Evolutionary conservation across 352 stramenopile genomes (phyloP).

Genomic region (Globisporangium splendens): DNA sequence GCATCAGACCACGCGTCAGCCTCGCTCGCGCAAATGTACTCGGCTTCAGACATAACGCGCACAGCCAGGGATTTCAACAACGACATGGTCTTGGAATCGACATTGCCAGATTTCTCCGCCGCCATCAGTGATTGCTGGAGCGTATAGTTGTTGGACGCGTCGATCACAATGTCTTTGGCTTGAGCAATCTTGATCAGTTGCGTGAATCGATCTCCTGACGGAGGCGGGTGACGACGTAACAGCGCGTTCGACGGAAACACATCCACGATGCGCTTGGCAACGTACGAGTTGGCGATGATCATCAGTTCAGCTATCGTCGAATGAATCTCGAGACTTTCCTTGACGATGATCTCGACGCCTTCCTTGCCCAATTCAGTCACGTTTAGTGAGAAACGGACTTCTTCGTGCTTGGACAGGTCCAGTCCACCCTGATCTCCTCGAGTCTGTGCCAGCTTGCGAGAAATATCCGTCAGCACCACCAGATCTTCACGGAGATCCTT

Average conservation of each 20-base stretch:
- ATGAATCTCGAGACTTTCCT: constrained; percentile 92
- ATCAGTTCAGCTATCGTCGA: constrained; percentile 92
- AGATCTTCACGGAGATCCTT: constrained; percentile 51
- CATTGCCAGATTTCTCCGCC: constrained; percentile 51
- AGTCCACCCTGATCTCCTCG: constrained; percentile 68
- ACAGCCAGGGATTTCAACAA: constrained; percentile 92
- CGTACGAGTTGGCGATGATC: constrained; percentile 91
- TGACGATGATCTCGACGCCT: constrained; percentile 83
- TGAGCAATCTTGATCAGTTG: constrained; percentile 73
- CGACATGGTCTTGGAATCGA: constrained; percentile 79
- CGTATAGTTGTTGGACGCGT: constrained; percentile 79
- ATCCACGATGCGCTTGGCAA: constrained; percentile 81
- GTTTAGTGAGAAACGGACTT: constrained; percentile 84
- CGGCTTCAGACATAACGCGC: constrained; percentile 93
- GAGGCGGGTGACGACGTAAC: constrained; percentile 82
- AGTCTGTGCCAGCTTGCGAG: constrained; percentile 46
- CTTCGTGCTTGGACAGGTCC: constrained; percentile 78
- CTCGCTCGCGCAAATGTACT: constrained; percentile 88
- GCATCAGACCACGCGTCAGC: constrained; percentile 32
- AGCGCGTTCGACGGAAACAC: constrained; percentile 82
- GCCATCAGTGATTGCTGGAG: constrained; percentile 68
- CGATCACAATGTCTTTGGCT: constrained; percentile 66
- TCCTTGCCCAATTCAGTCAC: constrained; percentile 63
- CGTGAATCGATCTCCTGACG: constrained; percentile 68
- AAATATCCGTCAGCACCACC: constrained; percentile 58